These are phyloP conservation scores for Ophiostoma sp. DNA, from an alignment of 2,329 filamentous ascomycete species.

Conservation along the genomic window DNA sequence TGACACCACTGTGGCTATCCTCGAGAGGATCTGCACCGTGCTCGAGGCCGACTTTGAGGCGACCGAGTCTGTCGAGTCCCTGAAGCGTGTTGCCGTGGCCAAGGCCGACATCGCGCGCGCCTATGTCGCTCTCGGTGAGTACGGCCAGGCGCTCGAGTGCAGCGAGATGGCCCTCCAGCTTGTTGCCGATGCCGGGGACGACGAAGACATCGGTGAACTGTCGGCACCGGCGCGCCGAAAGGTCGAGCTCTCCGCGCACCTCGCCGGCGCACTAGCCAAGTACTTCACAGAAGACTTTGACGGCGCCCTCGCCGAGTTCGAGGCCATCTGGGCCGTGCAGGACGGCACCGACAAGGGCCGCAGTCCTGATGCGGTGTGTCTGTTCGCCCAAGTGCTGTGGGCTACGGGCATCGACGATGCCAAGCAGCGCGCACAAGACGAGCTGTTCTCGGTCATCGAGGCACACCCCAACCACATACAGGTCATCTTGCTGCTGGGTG, in stretches of 20 bases:
- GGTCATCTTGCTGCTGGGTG: slow-evolving; percentile 73
- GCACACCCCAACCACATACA: slow-evolving; percentile 68
- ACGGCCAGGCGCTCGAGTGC: slow-evolving; percentile 66
- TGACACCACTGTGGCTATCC: slow-evolving; percentile 54
- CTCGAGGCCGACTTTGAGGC: slow-evolving; percentile 80
- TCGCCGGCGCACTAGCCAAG: slow-evolving; percentile 78
- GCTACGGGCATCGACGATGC: slow-evolving; percentile 73
- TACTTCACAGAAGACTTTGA: slow-evolving; percentile 64
- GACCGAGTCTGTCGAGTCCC: slow-evolving; percentile 67
- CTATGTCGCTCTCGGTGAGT: slow-evolving; percentile 64
- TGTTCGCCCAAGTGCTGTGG: slow-evolving; percentile 90
- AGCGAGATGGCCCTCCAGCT: slow-evolving; percentile 77
- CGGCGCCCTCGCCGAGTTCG: slow-evolving; percentile 72
- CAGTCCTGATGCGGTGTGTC: slow-evolving; percentile 71
- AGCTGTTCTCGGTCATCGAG: slow-evolving; percentile 76
- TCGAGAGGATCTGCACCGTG: slow-evolving; percentile 61
- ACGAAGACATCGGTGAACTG: slow-evolving; percentile 56
- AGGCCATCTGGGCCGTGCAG: slow-evolving; percentile 72
- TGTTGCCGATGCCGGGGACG: slow-evolving; percentile 39
- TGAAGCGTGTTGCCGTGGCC: slow-evolving; percentile 73
- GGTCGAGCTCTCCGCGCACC: slow-evolving; percentile 73
- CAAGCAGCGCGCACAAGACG: slow-evolving; percentile 67
- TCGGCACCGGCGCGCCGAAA: slow-evolving; percentile 60
- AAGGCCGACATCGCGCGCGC: slow-evolving; percentile 84
- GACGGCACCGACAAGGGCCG: slow-evolving; percentile 59